Conservation (phyloP, 306 rosid species). For the Echinosophora koreensis region DNA sequence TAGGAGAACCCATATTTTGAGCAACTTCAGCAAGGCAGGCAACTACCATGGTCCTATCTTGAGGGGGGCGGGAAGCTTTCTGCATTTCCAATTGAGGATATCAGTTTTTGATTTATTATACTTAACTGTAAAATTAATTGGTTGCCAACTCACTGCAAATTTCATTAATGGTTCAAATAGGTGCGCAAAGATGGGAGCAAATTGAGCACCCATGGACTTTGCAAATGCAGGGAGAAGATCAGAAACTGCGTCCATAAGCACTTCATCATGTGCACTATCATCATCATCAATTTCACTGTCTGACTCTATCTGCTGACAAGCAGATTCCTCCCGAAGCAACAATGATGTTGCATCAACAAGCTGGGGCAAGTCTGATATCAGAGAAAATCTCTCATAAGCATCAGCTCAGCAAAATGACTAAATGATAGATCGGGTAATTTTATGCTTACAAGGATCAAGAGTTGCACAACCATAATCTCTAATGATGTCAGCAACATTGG, state of each 20-base stretch:
- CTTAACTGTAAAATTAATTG: conserved; percentile 40
- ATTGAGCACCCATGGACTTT: conserved; percentile 92
- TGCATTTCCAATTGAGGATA: conserved; percentile 58
- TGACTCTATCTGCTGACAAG: conserved; percentile 84
- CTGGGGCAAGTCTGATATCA: conserved; percentile 65
- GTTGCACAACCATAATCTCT: conserved; percentile 83
- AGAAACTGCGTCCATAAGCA: conserved; percentile 97
- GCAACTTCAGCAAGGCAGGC: conserved; percentile 99
- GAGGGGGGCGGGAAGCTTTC: conserved; percentile 89
- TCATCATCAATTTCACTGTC: conserved; percentile 89
- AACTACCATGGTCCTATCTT: conserved; percentile 98
- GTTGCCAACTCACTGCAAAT: conserved; percentile 73
- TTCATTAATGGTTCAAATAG: conserved; percentile 92
- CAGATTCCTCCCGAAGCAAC: conserved; percentile 85
- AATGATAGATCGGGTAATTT: conserved; percentile 35
- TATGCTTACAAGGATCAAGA: conserved; percentile 86
- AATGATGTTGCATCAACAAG: conserved; percentile 81
- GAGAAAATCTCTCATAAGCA: conserved; percentile 42
- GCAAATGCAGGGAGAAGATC: conserved; percentile 98
- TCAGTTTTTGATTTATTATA: conserved; percentile 42
- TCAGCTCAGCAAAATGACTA: conserved; percentile 40
- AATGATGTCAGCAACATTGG: conserved; percentile 80
- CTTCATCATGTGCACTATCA: conserved; percentile 84
- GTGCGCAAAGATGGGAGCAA: conserved; percentile 85
- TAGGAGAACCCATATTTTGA: conserved; percentile 98